Base-by-base conservation (phyloP, 495 filamentous ascomycete genomes). In the Penicillium subrubescens region DNA sequence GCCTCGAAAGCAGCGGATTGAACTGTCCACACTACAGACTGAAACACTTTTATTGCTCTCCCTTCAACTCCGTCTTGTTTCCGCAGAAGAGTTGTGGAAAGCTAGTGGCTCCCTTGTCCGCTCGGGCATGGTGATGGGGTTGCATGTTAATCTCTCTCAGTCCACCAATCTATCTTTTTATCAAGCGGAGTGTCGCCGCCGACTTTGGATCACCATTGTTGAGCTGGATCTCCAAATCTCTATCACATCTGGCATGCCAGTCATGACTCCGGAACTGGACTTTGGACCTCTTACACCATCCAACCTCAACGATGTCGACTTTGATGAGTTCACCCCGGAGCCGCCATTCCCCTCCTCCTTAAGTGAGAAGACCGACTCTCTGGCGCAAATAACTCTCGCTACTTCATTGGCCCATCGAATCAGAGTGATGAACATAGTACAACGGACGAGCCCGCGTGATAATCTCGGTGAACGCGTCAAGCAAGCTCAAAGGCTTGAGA, bases 101-200 rank as follows among this genome's bases (percentile, higher is more conserved):
- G 78, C 79, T 11, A 82, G 81, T 6, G 87, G 88, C 0, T 67
- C 78, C 2, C 67, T 89, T 1, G 67, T 89, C 7, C 78, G 87
- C 41, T 81, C 79, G 8, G 86, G 86, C 11, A 82, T 89, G 68
- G 77, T 79, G 19, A 85, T 89, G 73, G 88, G 87, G 10, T 76
- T 89, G 21, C 87, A 90, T 63, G 75, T 82, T 3, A 83, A 89
- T 61, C 83, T 84, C 0, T 73, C 70, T 34, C 63, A 53, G 21
- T 64, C 59, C 37, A 48, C 64, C 8, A 56, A 25, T 5, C 48
- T 75, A 17, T 72, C 77, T 0, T 60, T 57, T 19, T 80, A 74
- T 50, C 69, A 78, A 23, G 71, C 68, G 12, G 80, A 83, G 54
- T 64, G 67, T 15, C 66, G 81, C 39, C 67, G 77, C 8, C 75